Base-by-base conservation (phyloP, 2,329 filamentous ascomycete genomes). In the Didymellaceae sp. region DNA sequence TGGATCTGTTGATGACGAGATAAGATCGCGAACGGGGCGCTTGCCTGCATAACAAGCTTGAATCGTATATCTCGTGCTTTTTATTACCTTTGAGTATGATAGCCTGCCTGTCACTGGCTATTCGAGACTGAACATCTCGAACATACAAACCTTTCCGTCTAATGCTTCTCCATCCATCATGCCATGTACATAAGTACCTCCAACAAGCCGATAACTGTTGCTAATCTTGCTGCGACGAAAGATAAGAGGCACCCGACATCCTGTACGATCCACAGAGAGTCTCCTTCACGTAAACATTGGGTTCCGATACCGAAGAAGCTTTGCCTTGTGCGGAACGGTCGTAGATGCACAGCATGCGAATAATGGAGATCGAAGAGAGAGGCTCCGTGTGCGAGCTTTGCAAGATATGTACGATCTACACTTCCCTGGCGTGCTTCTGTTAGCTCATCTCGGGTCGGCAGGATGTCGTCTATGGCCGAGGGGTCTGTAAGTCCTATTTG, bases 191-290 rank as follows among this genome's bases (percentile, higher is more conserved):
- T 57, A 60, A 3, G 54, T 28, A 2, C 56, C 58, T 7, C 60
- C 59, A 24, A 65, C 52, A 9, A 63, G 45, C 6, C 35, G 31
- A 39, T 57, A 53, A 14, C 34, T 31, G 13, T 18, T 13, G 16
- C 45, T 52, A 0, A 28, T 35, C 6, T 51, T 49, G 11, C 51
- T n/a, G 4, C 34, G 46, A 17, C 55, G 53, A 6, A 62, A 20
- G 2, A 61, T 49, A 33, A 64, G 20, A 9, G 58, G 57, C n/a
- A 62, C 52, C 7, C 50, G 54, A 28, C 50, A 59, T 5, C 61
- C 56, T 21, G 56, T 13, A 53, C 51, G 16, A 61, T 41, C 55
- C 55, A 61, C 13, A 61, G 37, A 18, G 40, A 45, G 14, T 61
- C 57, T 11, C 37, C 49, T 34, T 54, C 32, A 3, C 50, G 32